Percentiles rank a stretch among this genome's conserved stretches.
These are phyloP conservation scores for Marasmius oreades DNA, from an alignment of 1,284 basidiomycete genomes.

Conservation along the genomic window DNA sequence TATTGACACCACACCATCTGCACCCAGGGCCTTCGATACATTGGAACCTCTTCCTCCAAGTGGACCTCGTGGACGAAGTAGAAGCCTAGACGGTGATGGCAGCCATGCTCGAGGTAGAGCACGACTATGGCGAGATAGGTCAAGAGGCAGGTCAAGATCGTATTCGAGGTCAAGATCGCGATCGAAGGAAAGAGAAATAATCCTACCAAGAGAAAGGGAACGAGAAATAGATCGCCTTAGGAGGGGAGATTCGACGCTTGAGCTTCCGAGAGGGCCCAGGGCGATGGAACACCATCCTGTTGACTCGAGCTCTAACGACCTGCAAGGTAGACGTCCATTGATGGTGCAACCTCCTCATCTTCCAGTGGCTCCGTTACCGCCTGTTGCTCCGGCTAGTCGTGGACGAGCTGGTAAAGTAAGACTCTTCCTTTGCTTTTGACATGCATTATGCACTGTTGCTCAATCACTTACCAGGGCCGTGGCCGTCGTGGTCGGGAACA, in stretches of 20 bases:
- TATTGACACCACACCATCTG: not conserved
- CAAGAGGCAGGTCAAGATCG: not conserved
- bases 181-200: too few relatives aligned
- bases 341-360: not conserved
- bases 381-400: not conserved
- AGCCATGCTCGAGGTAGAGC: not conserved
- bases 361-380: not conserved
- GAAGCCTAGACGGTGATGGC: not conserved
- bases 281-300: not conserved
- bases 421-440: not conserved
- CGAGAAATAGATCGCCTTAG: not conserved
- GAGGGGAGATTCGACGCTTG: not conserved
- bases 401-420: not conserved
- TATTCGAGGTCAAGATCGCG: constrained; percentile 1
- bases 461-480: constrained; percentile 1
- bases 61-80: not conserved
- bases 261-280: not conserved
- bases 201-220: constrained; percentile 1
- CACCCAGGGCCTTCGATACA: not conserved
- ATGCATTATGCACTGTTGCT: not conserved
- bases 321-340: not conserved
- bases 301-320: not conserved
- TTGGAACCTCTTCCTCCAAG: not conserved
- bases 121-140: not conserved
- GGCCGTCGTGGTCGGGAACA: constrained; percentile 2